phyloP scores from a whole-genome alignment of 306 rosid species.

The Castanea mollissima region DNA sequence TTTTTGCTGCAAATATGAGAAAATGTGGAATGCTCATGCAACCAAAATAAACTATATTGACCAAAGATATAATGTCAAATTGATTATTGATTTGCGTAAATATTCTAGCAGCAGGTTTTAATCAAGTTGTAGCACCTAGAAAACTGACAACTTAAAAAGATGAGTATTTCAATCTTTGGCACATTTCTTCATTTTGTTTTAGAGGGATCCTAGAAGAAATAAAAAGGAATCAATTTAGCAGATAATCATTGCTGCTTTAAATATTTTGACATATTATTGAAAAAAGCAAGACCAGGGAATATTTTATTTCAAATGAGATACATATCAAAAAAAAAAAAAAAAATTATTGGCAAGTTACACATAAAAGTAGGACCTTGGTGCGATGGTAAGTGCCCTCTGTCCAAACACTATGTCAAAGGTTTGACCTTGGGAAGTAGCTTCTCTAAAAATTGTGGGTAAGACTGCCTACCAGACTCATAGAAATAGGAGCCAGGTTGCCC shows the following conservation, averaged over 20 bases:
- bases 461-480: no score
- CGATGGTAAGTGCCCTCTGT: no score
- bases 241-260: neutral
- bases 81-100: neutral
- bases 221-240: neutral
- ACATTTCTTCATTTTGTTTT: neutral
- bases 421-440: no score
- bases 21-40: neutral
- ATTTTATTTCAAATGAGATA: neutral
- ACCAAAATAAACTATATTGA: neutral
- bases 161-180: no score
- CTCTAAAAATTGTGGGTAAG: no score
- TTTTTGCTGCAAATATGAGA: neutral
- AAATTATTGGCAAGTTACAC: no score
- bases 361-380: no score
- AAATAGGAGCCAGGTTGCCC: no score
- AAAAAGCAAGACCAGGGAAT: neutral
- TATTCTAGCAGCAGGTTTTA: neutral
- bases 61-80: neutral
- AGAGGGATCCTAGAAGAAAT: slow-evolving; percentile 1
- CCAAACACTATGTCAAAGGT: no score
- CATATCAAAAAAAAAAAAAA: no score
- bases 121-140: neutral
- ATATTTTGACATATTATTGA: neutral
- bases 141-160: no score